Base-by-base conservation (phyloP, 208 protist genomes). In the Leishmania braziliensis region DNA sequence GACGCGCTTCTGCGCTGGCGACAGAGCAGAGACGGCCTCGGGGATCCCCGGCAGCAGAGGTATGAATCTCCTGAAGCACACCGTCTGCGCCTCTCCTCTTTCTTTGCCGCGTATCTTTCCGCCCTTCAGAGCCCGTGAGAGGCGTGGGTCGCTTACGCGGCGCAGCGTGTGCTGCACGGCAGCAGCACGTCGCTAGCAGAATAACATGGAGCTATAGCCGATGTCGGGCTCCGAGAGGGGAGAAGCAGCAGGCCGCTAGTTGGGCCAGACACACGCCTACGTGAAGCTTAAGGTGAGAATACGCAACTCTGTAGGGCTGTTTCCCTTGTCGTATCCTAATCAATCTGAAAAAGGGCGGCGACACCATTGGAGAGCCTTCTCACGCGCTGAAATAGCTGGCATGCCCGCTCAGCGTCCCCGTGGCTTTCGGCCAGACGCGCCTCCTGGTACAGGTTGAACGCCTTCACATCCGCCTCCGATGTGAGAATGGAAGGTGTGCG, bases 331-430 rank as follows among this genome's bases (percentile, higher is more conserved):
- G 3, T 68, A 1, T 36, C 18, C 88, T 86, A 95, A 63, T 90
- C 86, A n/a, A 97, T 84, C 65, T 96, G 91, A 76, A 94, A 98
- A 8, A 98, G 83, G 46, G 87, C 89, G 26, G 93, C 95, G 0
- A 98, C 92, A 9, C 90, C 95, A 23, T 83, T 86, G 0, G 93
- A 97, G 20, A 98, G 77, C 46, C 92, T 91, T 8, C 86, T 70
- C 4, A 98, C 90, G 5, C 85, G 80, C 84, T 92, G 92, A 75
- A 98, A 96, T 51, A 97, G 78, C 51, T 93, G 81, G 70, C 93
- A 95, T 16, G 95, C 93, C 10, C 80, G 80, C 77, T 89, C 79
- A 23, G 92, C 92, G 53, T 96, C 86, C 23, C 93, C 93, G 62
- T 77, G 89, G 79, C 90, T 95, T 77, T 98, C 95, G 4, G 87